Conservation (phyloP, 2,329 filamentous ascomycete genomes). For the Alternaria atra region DNA sequence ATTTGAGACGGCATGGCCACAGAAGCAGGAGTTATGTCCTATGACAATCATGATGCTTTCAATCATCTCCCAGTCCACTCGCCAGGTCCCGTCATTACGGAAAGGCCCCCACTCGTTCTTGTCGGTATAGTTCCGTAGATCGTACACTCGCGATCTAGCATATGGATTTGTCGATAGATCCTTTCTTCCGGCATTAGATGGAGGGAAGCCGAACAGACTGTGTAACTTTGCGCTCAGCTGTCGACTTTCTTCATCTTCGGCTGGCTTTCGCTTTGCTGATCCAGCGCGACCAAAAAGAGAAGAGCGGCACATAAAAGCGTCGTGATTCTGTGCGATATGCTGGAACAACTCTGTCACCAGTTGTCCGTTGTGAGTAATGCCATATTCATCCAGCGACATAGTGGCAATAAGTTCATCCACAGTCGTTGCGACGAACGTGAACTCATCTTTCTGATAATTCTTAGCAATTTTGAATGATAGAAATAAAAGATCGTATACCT, state of each 20-base stretch:
- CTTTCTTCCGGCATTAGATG: slow-evolving; percentile 49
- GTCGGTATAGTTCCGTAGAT: slow-evolving; percentile 72
- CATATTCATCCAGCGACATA: slow-evolving; percentile 50
- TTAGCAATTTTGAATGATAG: background rate
- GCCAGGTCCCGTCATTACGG: slow-evolving; percentile 66
- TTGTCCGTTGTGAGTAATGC: slow-evolving; percentile 58
- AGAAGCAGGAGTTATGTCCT: slow-evolving; percentile 62
- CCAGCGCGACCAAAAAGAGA: slow-evolving; percentile 65
- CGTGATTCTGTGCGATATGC: slow-evolving; percentile 60
- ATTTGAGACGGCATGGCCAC: slow-evolving; percentile 34
- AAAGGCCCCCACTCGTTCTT: slow-evolving; percentile 76
- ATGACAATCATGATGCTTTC: slow-evolving; percentile 78
- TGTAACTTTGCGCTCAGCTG: slow-evolving; percentile 77
- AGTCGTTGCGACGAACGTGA: slow-evolving; percentile 49
- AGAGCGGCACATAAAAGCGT: slow-evolving; percentile 71
- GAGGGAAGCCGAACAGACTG: slow-evolving; percentile 71
- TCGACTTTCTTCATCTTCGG: slow-evolving; percentile 56
- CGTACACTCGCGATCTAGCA: slow-evolving; percentile 76
- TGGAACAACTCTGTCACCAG: slow-evolving; percentile 53
- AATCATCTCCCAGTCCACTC: slow-evolving; percentile 81
- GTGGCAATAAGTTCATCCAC: slow-evolving; percentile 50
- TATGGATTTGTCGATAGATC: slow-evolving; percentile 62
- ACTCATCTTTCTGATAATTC: slow-evolving; percentile 39
- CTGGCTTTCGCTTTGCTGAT: slow-evolving; percentile 51
- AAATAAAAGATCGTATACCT: slow-evolving; percentile 35